Evolutionary conservation across 2,329 filamentous ascomycete genomes (phyloP).

Genomic region (Fusarium transvaalense): DNA sequence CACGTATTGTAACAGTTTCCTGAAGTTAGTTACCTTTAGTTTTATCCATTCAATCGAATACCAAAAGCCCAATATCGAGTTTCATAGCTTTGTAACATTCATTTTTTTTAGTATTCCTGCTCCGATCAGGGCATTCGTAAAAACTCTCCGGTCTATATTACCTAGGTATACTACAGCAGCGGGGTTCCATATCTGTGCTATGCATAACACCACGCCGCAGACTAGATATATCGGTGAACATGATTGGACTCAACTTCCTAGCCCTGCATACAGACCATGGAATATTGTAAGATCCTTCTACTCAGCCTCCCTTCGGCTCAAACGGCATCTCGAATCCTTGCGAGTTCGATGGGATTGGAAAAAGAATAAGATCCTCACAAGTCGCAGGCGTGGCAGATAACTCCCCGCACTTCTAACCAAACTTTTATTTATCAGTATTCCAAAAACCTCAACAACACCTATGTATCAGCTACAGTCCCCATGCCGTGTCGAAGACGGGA

Average conservation of each 20-base stretch:
- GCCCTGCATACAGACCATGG: not conserved
- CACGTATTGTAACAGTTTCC: too few species aligned
- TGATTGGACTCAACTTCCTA: not conserved
- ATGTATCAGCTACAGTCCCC: conserved; percentile 21
- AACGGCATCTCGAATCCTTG: not conserved
- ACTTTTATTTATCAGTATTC: not conserved
- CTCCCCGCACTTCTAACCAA: not conserved
- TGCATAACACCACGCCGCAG: not conserved
- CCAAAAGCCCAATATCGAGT: too few species aligned
- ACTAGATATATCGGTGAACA: not conserved
- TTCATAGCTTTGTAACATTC: too few species aligned
- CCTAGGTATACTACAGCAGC: not conserved
- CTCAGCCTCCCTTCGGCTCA: not conserved
- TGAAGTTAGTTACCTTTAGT: too few species aligned
- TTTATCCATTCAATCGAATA: too few species aligned
- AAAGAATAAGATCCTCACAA: not conserved
- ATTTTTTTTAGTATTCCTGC: too few species aligned
- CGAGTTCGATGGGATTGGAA: not conserved
- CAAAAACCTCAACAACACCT: not conserved
- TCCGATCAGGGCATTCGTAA: too few species aligned
- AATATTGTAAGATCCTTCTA: not conserved
- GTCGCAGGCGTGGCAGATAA: not conserved
- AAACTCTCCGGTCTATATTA: too few species aligned
- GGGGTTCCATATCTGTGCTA: not conserved
- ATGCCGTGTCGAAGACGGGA: conserved; percentile 17